Evolutionary conservation across 345 rosid genomes (phyloP).

Genomic region (Toxicodendron radicans): DNA sequence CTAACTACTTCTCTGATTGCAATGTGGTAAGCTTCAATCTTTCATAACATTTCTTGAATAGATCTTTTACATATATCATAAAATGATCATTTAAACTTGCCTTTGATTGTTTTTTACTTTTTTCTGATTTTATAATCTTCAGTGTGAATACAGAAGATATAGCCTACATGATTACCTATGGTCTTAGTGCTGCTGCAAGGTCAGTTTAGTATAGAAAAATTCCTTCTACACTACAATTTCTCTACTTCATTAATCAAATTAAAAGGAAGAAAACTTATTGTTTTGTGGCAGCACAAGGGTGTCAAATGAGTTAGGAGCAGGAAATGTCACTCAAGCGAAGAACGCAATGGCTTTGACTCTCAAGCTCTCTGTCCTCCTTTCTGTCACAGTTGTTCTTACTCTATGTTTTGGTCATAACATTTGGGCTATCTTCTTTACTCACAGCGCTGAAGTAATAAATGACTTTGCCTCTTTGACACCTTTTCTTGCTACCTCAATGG

Average conservation of each 20-base stretch:
- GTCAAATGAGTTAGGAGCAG: constrained; percentile 80
- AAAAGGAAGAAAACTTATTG: background rate
- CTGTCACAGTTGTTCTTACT: constrained; percentile 36
- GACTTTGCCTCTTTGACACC: constrained; percentile 59
- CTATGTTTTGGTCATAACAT: constrained; percentile 8
- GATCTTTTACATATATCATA: background rate
- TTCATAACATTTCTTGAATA: background rate
- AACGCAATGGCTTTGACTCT: constrained; percentile 47
- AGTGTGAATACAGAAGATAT: constrained; percentile 61
- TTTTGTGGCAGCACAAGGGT: constrained; percentile 64
- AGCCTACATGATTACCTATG: constrained; percentile 65
- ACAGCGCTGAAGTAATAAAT: constrained; percentile 33
- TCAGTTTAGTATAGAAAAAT: constrained; percentile 18
- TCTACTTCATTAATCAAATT: background rate
- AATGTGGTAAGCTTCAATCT: constrained; percentile 44
- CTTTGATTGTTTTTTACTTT: background rate
- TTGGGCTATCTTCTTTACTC: too few relatives aligned
- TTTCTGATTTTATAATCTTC: background rate
- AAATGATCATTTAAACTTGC: background rate
- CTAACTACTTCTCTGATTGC: constrained; percentile 36
- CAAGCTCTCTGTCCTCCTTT: constrained; percentile 56
- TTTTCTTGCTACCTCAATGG: constrained; percentile 20
- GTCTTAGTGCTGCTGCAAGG: constrained; percentile 85
- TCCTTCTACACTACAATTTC: background rate
- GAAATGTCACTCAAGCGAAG: constrained; percentile 44